These are phyloP conservation scores for Boletellus sp. DNA, from an alignment of 768 basidiomycete species.

Conservation along the genomic window DNA sequence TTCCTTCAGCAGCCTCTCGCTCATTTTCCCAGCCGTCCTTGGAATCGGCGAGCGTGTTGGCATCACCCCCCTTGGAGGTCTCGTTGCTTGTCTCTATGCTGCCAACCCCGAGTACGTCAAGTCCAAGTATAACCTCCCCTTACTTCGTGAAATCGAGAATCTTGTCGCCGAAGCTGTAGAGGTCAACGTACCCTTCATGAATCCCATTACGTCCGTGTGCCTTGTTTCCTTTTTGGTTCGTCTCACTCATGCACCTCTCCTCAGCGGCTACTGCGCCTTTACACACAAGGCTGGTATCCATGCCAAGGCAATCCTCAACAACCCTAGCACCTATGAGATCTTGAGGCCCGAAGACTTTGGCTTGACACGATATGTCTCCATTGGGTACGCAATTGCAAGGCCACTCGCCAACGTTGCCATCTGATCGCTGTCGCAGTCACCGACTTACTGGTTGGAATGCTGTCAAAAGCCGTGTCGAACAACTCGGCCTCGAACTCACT, in stretches of 20 bases:
- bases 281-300: slow-evolving; percentile 99
- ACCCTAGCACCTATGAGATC: slow-evolving; percentile 98
- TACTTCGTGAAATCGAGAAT: slow-evolving; percentile 99
- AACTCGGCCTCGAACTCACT: slow-evolving; percentile 82
- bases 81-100: slow-evolving; percentile 94
- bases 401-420: neutral
- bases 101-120: slow-evolving; percentile 99
- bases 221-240: neutral
- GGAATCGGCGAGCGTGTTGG: slow-evolving; percentile 99
- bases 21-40: slow-evolving; percentile 62
- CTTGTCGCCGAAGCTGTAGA: slow-evolving; percentile 98
- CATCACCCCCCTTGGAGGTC: slow-evolving; percentile 95
- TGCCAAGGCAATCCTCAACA: slow-evolving; percentile 99
- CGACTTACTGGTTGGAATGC: slow-evolving; percentile 99
- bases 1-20: neutral
- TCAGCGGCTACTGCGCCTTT: slow-evolving; percentile 97
- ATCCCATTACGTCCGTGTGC: slow-evolving; percentile 76
- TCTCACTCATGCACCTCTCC: neutral
- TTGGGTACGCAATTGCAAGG: slow-evolving; percentile 53
- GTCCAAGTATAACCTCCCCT: slow-evolving; percentile 95
- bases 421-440: slow-evolving; percentile 48
- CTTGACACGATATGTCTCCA: slow-evolving; percentile 94
- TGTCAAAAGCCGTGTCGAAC: slow-evolving; percentile 98
- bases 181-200: slow-evolving; percentile 96
- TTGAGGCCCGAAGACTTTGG: slow-evolving; percentile 99